These are phyloP conservation scores for Candida silvatica DNA, from an alignment of 805 yeast species.

Conservation along the genomic window DNA sequence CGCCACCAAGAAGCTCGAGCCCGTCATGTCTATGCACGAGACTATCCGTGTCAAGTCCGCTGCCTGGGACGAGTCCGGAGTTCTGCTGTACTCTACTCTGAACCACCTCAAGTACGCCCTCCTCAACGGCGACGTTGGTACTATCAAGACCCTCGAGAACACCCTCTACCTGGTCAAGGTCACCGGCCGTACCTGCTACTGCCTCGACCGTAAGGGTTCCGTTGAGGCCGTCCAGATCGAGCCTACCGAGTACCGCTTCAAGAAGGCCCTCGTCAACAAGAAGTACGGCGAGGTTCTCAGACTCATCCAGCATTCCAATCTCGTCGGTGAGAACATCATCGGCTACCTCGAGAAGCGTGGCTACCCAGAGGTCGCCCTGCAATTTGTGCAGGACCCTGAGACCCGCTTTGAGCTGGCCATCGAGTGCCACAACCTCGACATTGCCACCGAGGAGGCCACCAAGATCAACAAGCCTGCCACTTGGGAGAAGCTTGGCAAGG, in stretches of 20 bases:
- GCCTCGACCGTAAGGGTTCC: conserved; percentile 78
- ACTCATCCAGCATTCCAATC: conserved; percentile 76
- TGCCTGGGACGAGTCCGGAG: conserved; percentile 94
- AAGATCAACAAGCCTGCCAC: conserved; percentile 55
- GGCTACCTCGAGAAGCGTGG: conserved; percentile 93
- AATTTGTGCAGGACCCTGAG: conserved; percentile 94
- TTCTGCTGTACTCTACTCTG: conserved; percentile 85
- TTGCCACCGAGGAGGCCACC: conserved; percentile 86
- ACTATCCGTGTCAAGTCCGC: conserved; percentile 95
- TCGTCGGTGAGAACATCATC: conserved; percentile 96
- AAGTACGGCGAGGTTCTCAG: conserved; percentile 89
- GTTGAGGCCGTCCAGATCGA: conserved; percentile 76
- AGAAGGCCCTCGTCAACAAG: conserved; percentile 81
- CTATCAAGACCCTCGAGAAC: conserved; percentile 83
- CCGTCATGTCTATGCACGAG: conserved; percentile 83
- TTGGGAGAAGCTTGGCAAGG: conserved; percentile 80
- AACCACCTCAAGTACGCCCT: conserved; percentile 93
- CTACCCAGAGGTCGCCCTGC: conserved; percentile 94
- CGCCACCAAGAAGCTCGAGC: conserved; percentile 70
- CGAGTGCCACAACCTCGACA: conserved; percentile 82
- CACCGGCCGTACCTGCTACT: conserved; percentile 60
- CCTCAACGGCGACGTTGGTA: conserved; percentile 92
- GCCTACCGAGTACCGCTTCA: conserved; percentile 96
- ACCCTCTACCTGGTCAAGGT: conserved; percentile 78
- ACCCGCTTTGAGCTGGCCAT: conserved; percentile 92